phyloP scores from a whole-genome alignment of 2,329 filamentous ascomycete species.

The Cladobotryum mycophilum region DNA sequence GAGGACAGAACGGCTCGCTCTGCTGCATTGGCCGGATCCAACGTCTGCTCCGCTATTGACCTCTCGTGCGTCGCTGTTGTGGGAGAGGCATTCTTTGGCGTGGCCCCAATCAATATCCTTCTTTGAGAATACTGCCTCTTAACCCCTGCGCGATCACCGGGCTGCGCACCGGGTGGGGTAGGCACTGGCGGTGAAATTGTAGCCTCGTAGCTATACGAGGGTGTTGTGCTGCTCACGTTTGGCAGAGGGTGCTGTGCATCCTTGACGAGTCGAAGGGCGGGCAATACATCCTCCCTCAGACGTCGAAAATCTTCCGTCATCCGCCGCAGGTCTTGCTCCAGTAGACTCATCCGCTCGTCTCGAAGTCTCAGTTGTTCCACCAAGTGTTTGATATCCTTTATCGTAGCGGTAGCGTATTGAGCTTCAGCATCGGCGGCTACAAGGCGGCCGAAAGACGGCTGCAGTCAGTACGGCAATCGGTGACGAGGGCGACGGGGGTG shows the following conservation, averaged over 20 bases:
- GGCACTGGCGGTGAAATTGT: slow-evolving; percentile 48
- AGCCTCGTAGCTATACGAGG: slow-evolving; percentile 47
- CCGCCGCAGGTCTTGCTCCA: slow-evolving; percentile 76
- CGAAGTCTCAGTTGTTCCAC: slow-evolving; percentile 84
- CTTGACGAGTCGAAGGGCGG: slow-evolving; percentile 83
- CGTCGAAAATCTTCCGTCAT: slow-evolving; percentile 85
- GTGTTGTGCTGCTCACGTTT: slow-evolving; percentile 30
- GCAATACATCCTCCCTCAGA: slow-evolving; percentile 84
- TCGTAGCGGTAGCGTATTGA: slow-evolving; percentile 78
- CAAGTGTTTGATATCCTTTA: slow-evolving; percentile 87
- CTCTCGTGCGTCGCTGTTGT: slow-evolving; percentile 66
- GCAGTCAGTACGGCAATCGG: slow-evolving; percentile 14
- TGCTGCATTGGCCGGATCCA: slow-evolving; percentile 64
- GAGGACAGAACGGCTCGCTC: slow-evolving; percentile 61
- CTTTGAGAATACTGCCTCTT: slow-evolving; percentile 71
- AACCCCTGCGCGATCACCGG: slow-evolving; percentile 46
- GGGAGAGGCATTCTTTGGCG: slow-evolving; percentile 70
- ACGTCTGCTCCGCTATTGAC: slow-evolving; percentile 54
- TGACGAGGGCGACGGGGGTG: background rate
- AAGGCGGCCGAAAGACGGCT: slow-evolving; percentile 6
- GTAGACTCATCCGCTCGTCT: slow-evolving; percentile 79
- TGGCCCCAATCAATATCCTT: slow-evolving; percentile 63
- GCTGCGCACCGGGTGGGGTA: slow-evolving; percentile 46
- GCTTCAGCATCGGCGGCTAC: slow-evolving; percentile 83
- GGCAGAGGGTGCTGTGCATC: slow-evolving; percentile 86